These are phyloP conservation scores for Nemophila menziesii DNA, from an alignment of 257 asterid genomes.

Conservation along the genomic window DNA sequence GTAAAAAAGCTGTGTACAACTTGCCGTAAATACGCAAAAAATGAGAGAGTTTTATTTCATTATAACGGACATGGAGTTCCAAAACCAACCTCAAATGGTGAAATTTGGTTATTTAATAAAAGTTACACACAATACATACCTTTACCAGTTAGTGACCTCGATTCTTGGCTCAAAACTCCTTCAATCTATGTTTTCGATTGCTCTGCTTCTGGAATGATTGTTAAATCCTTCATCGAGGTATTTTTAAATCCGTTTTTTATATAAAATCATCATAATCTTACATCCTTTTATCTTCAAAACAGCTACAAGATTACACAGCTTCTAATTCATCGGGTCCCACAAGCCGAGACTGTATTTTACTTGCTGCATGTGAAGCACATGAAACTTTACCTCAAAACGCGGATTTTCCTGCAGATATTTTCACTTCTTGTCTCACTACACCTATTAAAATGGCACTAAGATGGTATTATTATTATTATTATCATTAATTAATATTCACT, in stretches of 20 bases:
- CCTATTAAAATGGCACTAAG: slow-evolving; percentile 81
- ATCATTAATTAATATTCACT: neutral
- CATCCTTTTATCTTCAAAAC: slow-evolving; percentile 1
- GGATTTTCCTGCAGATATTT: slow-evolving; percentile 75
- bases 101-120: slow-evolving; percentile 78
- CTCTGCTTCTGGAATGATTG: slow-evolving; percentile 80
- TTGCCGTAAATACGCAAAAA: slow-evolving; percentile 72
- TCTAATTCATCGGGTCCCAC: slow-evolving; percentile 38
- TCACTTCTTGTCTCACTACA: slow-evolving; percentile 80
- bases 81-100: slow-evolving; percentile 81
- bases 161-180: slow-evolving; percentile 80
- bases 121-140: slow-evolving; percentile 84
- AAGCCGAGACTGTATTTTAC: slow-evolving; percentile 46
- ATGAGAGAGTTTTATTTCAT: slow-evolving; percentile 81
- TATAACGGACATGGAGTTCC: slow-evolving; percentile 93
- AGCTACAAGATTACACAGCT: slow-evolving; percentile 53
- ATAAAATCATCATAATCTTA: neutral
- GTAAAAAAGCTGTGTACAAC: slow-evolving; percentile 70
- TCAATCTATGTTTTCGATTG: slow-evolving; percentile 84
- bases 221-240: slow-evolving; percentile 67
- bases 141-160: slow-evolving; percentile 59
- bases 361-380: slow-evolving; percentile 55
- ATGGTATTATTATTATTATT: slow-evolving; percentile 32
- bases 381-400: slow-evolving; percentile 82
- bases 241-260: neutral